Evolutionary conservation across 2,329 filamentous ascomycete genomes (phyloP).

Genomic region (Claviceps spartinae): DNA sequence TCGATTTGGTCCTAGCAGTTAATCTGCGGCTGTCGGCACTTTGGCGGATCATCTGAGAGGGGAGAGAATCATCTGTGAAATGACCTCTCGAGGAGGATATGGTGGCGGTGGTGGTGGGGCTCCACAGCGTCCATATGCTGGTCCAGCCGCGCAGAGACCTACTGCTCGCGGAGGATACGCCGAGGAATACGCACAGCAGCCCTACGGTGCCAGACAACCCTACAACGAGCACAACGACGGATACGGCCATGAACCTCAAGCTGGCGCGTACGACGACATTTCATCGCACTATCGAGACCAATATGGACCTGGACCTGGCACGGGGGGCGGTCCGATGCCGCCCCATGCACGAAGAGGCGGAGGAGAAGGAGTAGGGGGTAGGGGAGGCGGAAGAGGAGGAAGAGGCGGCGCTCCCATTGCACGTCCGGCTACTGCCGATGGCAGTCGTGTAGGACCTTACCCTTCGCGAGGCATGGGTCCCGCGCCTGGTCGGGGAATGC

Average conservation of each 20-base stretch:
- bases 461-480: constrained; percentile 22
- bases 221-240: constrained; percentile 34
- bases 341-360: constrained; percentile 29
- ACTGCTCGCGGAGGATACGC: constrained; percentile 20
- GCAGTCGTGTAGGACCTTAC: constrained; percentile 22
- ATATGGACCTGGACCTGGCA: constrained; percentile 27
- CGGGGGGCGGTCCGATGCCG: constrained; percentile 28
- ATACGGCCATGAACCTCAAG: constrained; percentile 32
- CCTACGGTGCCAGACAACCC: constrained; percentile 24
- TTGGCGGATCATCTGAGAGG: not conserved
- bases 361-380: not conserved
- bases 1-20: not conserved
- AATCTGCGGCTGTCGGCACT: not conserved
- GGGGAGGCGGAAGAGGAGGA: constrained; percentile 17
- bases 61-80: constrained; percentile 11
- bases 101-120: constrained; percentile 12
- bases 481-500: constrained; percentile 15
- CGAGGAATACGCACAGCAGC: constrained; percentile 17
- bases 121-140: constrained; percentile 35
- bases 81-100: constrained; percentile 40
- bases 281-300: constrained; percentile 21
- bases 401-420: constrained; percentile 22
- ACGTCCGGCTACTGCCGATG: constrained; percentile 26
- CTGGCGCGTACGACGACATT: constrained; percentile 23
- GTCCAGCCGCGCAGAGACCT: constrained; percentile 28